Conservation (phyloP, 352 stramenopile genomes). For the Phytophthora pistaciae region DNA sequence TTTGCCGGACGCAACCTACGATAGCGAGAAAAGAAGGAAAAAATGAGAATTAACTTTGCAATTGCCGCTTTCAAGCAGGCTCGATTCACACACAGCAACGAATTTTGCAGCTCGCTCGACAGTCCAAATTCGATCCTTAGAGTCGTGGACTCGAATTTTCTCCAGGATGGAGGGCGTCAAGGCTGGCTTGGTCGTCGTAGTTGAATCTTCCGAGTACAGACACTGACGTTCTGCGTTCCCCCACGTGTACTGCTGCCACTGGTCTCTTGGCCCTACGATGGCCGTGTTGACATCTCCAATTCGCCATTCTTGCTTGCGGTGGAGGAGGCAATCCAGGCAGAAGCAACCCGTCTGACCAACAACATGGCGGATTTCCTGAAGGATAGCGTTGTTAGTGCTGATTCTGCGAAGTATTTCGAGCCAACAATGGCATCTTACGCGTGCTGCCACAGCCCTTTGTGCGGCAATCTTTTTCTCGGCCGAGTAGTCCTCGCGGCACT, state of each 20-base stretch:
- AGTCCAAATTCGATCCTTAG: slow-evolving; percentile 42
- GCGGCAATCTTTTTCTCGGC: slow-evolving; percentile 34
- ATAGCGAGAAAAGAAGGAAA: not conserved
- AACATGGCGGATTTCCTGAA: slow-evolving; percentile 54
- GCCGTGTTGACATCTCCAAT: slow-evolving; percentile 73
- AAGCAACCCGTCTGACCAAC: slow-evolving; percentile 81
- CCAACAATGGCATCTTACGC: slow-evolving; percentile 1
- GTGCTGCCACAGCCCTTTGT: slow-evolving; percentile 25
- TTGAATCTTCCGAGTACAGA: slow-evolving; percentile 36
- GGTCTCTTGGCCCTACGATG: slow-evolving; percentile 72
- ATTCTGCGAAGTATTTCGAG: not conserved
- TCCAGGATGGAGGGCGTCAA: slow-evolving; percentile 61
- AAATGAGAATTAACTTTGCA: not conserved
- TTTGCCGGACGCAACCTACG: slow-evolving; percentile 73
- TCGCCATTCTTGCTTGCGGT: slow-evolving; percentile 81
- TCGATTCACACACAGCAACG: slow-evolving; percentile 39
- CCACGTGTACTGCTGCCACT: slow-evolving; percentile 75
- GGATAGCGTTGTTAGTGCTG: not conserved
- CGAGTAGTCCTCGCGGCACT: slow-evolving; percentile 27
- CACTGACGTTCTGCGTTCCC: slow-evolving; percentile 60
- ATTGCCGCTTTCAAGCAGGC: not conserved
- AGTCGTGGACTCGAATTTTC: slow-evolving; percentile 53
- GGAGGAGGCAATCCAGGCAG: slow-evolving; percentile 74
- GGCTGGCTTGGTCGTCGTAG: slow-evolving; percentile 22
- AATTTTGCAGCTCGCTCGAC: slow-evolving; percentile 83